Conservation (phyloP, 1,139 yeast genomes). For the Pichia sp. region DNA sequence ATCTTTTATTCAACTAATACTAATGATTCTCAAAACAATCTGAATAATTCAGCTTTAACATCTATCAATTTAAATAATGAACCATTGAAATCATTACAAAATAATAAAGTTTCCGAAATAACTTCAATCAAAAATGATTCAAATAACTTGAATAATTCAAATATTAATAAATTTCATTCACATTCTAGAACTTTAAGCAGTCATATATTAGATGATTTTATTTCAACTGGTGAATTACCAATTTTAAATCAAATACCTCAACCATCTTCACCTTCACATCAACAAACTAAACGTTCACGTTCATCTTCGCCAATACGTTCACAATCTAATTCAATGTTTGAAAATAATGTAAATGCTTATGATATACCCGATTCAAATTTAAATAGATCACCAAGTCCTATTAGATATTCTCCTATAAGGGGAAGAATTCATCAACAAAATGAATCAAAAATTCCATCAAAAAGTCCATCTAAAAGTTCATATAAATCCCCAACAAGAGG, state of each 20-base stretch:
- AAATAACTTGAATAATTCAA: too few species aligned
- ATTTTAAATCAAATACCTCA: slow-evolving; percentile 1
- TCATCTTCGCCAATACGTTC: neutral
- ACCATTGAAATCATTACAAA: slow-evolving; percentile 5
- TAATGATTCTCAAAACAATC: neutral
- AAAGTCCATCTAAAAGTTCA: slow-evolving; percentile 12
- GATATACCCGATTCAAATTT: slow-evolving; percentile 6
- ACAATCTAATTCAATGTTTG: slow-evolving; percentile 16
- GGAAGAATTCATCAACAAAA: neutral
- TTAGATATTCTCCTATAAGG: neutral
- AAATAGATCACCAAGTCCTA: slow-evolving; percentile 10
- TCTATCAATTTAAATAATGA: slow-evolving; percentile 12
- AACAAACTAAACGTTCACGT: neutral
- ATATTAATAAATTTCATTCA: slow-evolving; percentile 10
- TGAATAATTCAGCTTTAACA: neutral
- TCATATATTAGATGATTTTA: slow-evolving; percentile 24
- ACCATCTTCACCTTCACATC: neutral
- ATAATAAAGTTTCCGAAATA: too few species aligned
- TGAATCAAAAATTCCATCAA: neutral
- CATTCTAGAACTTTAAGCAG: slow-evolving; percentile 24
- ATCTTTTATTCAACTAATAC: too few species aligned
- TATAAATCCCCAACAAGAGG: slow-evolving; percentile 8
- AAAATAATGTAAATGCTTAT: slow-evolving; percentile 9
- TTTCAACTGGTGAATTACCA: slow-evolving; percentile 26
- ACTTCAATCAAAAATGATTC: too few species aligned